Evolutionary conservation across 345 rosid genomes (phyloP), one percentile per base, ranked within the genome.

Genomic region (Lagerstroemia speciosa): DNA sequence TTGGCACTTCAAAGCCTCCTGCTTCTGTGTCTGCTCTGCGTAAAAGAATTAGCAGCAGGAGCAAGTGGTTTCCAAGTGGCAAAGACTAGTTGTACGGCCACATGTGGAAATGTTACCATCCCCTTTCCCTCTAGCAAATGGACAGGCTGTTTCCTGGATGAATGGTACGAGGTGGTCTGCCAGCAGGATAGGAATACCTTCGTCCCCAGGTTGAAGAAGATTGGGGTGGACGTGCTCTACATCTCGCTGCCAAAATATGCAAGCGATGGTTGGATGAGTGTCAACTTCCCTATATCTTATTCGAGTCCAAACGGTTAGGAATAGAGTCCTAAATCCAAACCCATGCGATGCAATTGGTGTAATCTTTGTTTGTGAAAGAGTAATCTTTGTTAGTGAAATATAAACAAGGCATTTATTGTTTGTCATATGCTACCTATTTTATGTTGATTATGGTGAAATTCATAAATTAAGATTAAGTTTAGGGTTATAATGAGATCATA

Each of bases 61-160:
- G 7, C 9, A 3, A 22, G 3, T 48, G 2, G 8, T 9, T 53
- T 6, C 60, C 40, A 1, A 17, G 40, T 48, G 11, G 14, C 69
- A 17, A 71, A 22, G 69, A 20, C 55, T 27, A 12, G 24, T 32
- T 71, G 74, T 27, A 1, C 10, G 0, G 16, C 36, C 5, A n/a
- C 0, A 19, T 71, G 74, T 8, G 74, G 69, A 30, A 2, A 30
- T 2, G 29, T 71, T 14, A 20, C 31, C 38, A 34, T 71, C 26
- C 74, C 74, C 27, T 64, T 50, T 19, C 74, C 74, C 14, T 71
- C 64, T 3, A 68, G 20, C 17, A 37, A 34, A 6, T 64, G 52
- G 41, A 4, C 8, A 11, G 34, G 40, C 27, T 70, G 67, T 27
- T 63, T 45, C 55, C 3, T 63, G 38, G 22, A 70, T 8, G 73